These are phyloP conservation scores for Rhizopogon vinicolor DNA, from an alignment of 768 basidiomycete genomes.

Conservation along the genomic window DNA sequence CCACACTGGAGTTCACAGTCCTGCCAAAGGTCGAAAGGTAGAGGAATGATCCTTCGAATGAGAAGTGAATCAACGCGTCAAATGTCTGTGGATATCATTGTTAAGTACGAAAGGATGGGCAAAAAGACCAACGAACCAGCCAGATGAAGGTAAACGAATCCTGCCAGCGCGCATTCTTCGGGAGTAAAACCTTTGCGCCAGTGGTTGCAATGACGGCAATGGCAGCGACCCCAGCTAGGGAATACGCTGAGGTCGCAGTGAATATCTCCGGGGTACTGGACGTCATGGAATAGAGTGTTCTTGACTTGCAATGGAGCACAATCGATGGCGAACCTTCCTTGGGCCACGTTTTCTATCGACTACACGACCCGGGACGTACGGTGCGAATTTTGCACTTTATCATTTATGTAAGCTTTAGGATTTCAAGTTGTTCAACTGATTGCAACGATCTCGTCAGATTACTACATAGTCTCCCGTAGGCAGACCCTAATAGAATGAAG, in stretches of 20 bases:
- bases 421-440: too few species aligned
- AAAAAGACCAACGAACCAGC: conserved; percentile 45
- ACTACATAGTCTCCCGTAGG: too few species aligned
- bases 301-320: too few species aligned
- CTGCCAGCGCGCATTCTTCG: conserved; percentile 57
- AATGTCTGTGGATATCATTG: conserved; percentile 47
- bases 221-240: conserved; percentile 53
- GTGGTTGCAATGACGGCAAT: conserved; percentile 47
- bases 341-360: background rate
- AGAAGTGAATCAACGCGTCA: conserved; percentile 76
- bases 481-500: too few species aligned
- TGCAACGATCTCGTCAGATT: too few species aligned
- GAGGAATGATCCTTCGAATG: conserved; percentile 77
- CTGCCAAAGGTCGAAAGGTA: conserved; percentile 73
- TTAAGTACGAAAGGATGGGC: background rate
- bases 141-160: conserved; percentile 74
- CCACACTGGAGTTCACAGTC: conserved; percentile 62
- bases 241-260: conserved; percentile 58
- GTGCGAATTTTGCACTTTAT: too few species aligned
- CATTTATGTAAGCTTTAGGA: too few species aligned
- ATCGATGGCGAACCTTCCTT: background rate
- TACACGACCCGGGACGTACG: too few species aligned
- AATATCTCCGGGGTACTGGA: conserved; percentile 30
- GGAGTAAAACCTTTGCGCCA: conserved; percentile 53
- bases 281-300: conserved; percentile 10